Evolutionary conservation across 331 rosid species (phyloP).

Genomic region (Acacia concinna): DNA sequence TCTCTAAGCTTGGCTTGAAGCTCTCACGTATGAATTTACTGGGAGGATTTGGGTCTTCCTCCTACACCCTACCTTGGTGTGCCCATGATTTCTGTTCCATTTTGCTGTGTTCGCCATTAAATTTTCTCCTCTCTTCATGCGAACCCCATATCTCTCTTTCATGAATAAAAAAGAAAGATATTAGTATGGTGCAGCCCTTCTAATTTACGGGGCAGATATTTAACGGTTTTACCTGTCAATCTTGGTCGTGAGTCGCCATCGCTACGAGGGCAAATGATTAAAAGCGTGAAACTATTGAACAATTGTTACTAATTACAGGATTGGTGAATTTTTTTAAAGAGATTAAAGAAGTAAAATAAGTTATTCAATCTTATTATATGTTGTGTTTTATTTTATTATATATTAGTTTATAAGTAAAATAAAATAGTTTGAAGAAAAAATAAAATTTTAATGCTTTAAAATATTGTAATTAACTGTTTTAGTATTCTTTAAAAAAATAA

Average conservation of each 20-base stretch:
- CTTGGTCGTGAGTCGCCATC: not conserved
- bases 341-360: too few relatives aligned
- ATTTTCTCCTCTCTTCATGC: not conserved
- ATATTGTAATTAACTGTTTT: too few relatives aligned
- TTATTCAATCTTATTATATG: too few relatives aligned
- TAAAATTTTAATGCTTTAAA: too few relatives aligned
- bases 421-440: too few relatives aligned
- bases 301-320: too few relatives aligned
- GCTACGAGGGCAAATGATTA: not conserved
- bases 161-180: not conserved
- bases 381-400: too few relatives aligned
- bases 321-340: too few relatives aligned
- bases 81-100: not conserved
- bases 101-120: not conserved
- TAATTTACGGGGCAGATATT: not conserved
- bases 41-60: not conserved
- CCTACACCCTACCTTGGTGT: not conserved
- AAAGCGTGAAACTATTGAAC: not conserved
- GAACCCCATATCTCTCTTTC: not conserved
- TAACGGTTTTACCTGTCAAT: not conserved
- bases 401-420: too few relatives aligned
- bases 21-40: not conserved
- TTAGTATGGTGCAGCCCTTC: not conserved
- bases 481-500: too few relatives aligned
- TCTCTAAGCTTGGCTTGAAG: conserved; percentile 4